A percentile compares a stretch with the other conserved stretches of the same genome.
Evolutionary conservation across 768 basidiomycete genomes (phyloP).

Genomic region (Dioszegia crocea): DNA sequence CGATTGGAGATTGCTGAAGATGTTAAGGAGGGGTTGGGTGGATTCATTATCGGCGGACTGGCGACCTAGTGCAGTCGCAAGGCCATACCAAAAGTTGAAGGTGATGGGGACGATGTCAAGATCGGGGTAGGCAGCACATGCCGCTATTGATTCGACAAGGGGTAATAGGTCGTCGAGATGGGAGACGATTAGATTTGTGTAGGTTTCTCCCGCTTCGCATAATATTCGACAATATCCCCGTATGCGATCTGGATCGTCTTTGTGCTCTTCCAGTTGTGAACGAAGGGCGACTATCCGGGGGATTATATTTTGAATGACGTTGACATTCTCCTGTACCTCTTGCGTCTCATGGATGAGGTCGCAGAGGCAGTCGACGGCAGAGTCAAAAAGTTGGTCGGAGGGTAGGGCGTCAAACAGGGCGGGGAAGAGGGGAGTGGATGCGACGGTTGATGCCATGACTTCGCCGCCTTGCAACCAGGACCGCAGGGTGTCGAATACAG

Average conservation of each 20-base stretch:
- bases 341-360: conserved; percentile 97
- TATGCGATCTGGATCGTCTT: conserved; percentile 76
- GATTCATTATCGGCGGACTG: conserved; percentile 51
- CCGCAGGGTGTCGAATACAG: conserved; percentile 77
- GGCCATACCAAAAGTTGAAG: conserved; percentile 96
- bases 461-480: conserved; percentile 89
- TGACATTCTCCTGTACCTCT: conserved; percentile 90
- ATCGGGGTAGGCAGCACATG: conserved; percentile 86
- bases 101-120: conserved; percentile 96
- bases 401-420: conserved; percentile 78
- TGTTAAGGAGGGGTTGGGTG: conserved; percentile 63
- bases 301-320: conserved; percentile 78
- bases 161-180: conserved; percentile 92
- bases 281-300: conserved; percentile 75
- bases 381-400: conserved; percentile 83
- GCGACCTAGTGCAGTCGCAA: conserved; percentile 78
- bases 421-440: conserved; percentile 71
- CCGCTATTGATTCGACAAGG: conserved; percentile 87
- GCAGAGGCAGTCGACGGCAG: conserved; percentile 84
- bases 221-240: conserved; percentile 86
- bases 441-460: conserved; percentile 61
- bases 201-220: conserved; percentile 96
- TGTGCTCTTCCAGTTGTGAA: conserved; percentile 56
- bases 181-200: conserved; percentile 77
- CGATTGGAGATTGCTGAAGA: conserved; percentile 75